Percentiles rank a stretch among this genome's conserved stretches.
These are phyloP conservation scores for Endothia cerciana DNA, from an alignment of 2,329 filamentous ascomycete species.

Conservation along the genomic window DNA sequence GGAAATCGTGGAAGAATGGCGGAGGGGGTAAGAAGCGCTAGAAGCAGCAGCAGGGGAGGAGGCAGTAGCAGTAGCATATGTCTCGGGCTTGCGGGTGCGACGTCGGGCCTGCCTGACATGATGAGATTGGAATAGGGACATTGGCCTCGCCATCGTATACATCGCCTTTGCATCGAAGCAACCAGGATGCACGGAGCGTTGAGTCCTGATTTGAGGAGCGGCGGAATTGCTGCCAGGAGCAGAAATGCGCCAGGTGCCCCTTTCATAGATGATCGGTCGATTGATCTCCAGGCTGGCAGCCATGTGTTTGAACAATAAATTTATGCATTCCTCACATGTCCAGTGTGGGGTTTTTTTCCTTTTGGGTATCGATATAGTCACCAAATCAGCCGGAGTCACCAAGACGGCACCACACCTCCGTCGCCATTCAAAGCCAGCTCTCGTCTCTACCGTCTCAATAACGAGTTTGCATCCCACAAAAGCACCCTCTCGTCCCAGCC, in stretches of 20 bases:
- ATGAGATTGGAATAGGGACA: conserved; percentile 1
- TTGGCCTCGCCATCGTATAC: conserved; percentile 13
- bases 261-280: background rate
- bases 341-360: background rate
- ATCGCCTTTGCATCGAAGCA: conserved; percentile 5
- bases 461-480: conserved; percentile 82
- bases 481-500: conserved; percentile 93
- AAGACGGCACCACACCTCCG: background rate
- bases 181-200: no score
- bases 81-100: conserved; percentile 6
- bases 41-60: no score
- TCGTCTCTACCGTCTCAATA: conserved; percentile 38
- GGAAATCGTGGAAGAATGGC: conserved; percentile 18
- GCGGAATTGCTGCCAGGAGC: background rate
- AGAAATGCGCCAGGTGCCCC: background rate
- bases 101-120: conserved; percentile 9
- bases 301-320: background rate
- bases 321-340: background rate
- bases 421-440: background rate
- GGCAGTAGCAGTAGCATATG: background rate
- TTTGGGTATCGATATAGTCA: conserved; percentile 27
- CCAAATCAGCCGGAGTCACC: background rate
- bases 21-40: conserved; percentile 15
- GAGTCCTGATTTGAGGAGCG: background rate
- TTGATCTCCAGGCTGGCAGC: background rate